Evolutionary conservation across 2,329 filamentous ascomycete species (phyloP).

Genomic region (Arthrinium phaeospermum): DNA sequence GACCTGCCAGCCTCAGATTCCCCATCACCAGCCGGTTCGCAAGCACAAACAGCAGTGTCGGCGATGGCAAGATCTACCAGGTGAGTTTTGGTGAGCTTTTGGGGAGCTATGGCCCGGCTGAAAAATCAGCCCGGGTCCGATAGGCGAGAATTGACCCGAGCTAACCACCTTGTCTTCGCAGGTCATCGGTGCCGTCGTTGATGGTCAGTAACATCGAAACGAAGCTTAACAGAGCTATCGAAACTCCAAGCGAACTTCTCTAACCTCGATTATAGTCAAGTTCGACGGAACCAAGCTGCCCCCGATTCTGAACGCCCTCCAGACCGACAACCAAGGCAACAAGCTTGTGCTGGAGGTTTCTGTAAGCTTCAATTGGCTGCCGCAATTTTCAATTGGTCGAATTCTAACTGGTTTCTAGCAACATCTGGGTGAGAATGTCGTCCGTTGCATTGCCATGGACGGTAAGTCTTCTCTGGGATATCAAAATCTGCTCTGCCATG

Average conservation of each 20-base stretch:
- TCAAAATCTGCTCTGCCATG: slow-evolving; percentile 30
- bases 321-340: slow-evolving; percentile 87
- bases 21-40: slow-evolving; percentile 63
- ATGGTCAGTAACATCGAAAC: slow-evolving; percentile 70
- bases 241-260: background rate
- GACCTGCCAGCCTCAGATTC: slow-evolving; percentile 61
- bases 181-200: slow-evolving; percentile 99
- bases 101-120: slow-evolving; percentile 17
- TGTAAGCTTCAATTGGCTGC: slow-evolving; percentile 60
- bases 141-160: slow-evolving; percentile 19
- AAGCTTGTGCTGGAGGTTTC: slow-evolving; percentile 97
- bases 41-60: slow-evolving; percentile 58
- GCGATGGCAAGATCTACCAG: slow-evolving; percentile 74
- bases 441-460: slow-evolving; percentile 99
- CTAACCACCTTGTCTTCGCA: slow-evolving; percentile 66
- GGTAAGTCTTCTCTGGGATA: slow-evolving; percentile 63
- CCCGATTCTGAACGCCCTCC: slow-evolving; percentile 95
- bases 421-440: slow-evolving; percentile 99
- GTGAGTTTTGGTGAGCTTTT: slow-evolving; percentile 47
- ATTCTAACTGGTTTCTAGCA: slow-evolving; percentile 65
- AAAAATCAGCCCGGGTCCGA: slow-evolving; percentile 10
- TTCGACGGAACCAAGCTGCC: slow-evolving; percentile 94
- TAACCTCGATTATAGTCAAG: slow-evolving; percentile 71
- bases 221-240: slow-evolving; percentile 22
- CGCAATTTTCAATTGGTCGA: slow-evolving; percentile 32